Evolutionary conservation across 202 grass and related monocot species (phyloP).

Genomic region (Alloteropsis angusta): DNA sequence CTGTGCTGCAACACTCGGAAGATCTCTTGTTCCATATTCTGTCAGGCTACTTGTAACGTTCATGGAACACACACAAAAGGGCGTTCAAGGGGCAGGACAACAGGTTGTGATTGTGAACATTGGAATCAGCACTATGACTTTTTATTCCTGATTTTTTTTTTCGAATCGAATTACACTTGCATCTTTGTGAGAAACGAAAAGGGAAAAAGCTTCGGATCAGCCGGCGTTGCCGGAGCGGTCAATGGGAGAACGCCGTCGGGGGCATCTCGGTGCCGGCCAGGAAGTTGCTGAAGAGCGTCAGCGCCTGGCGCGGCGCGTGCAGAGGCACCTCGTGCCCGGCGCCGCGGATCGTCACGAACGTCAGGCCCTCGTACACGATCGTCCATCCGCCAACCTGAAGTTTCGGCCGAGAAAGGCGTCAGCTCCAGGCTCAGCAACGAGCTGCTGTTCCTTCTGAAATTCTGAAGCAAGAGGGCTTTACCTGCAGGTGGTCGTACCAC

Average conservation of each 20-base stretch:
- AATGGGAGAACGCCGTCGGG: conserved; percentile 27
- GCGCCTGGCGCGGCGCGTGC: conserved; percentile 64
- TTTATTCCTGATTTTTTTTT: conserved; percentile 23
- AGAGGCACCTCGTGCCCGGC: conserved; percentile 82
- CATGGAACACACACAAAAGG: neutral
- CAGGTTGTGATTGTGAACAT: neutral
- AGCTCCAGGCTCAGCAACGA: neutral
- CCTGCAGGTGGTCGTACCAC: conserved; percentile 85
- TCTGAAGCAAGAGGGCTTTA: conserved; percentile 9
- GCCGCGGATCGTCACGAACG: conserved; percentile 86
- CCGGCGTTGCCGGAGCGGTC: neutral
- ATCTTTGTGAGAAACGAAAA: neutral
- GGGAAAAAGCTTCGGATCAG: neutral
- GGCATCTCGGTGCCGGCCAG: conserved; percentile 65
- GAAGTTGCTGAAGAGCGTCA: conserved; percentile 52
- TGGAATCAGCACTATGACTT: conserved; percentile 1
- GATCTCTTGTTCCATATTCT: neutral
- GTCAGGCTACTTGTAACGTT: neutral
- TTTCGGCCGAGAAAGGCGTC: neutral
- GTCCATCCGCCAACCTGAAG: conserved; percentile 92
- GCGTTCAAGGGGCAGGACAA: neutral
- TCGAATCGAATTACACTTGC: conserved; percentile 30
- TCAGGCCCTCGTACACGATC: conserved; percentile 69
- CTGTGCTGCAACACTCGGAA: neutral
- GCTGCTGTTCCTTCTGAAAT: neutral